Evolutionary conservation across 768 basidiomycete species (phyloP).

Genomic region (Boletus tomentosulus): DNA sequence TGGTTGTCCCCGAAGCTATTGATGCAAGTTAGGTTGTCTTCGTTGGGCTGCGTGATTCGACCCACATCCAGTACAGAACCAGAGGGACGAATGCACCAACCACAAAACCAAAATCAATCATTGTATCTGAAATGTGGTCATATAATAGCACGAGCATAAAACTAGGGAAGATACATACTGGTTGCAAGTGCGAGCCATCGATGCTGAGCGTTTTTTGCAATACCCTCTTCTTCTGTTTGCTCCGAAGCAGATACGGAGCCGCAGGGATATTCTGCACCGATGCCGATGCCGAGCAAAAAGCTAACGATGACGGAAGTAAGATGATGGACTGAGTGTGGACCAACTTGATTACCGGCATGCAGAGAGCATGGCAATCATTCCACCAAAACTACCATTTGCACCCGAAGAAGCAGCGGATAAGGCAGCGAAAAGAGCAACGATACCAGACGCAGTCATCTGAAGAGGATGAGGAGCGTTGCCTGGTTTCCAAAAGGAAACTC

Average conservation of each 20-base stretch:
- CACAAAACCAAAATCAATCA: conserved; percentile 87
- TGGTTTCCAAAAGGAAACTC: conserved; percentile 8
- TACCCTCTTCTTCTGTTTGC: conserved; percentile 79
- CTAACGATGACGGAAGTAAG: conserved; percentile 32
- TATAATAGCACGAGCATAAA: background rate
- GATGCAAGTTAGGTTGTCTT: background rate
- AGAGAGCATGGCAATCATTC: conserved; percentile 72
- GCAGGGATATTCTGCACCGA: conserved; percentile 88
- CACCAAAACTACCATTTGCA: conserved; percentile 62
- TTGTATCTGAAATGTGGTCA: conserved; percentile 47
- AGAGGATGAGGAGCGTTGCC: conserved; percentile 6
- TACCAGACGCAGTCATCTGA: conserved; percentile 77
- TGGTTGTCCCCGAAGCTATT: conserved; percentile 71
- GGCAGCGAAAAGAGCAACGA: conserved; percentile 79
- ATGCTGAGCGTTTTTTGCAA: conserved; percentile 78
- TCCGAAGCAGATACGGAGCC: conserved; percentile 88
- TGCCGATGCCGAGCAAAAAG: conserved; percentile 84
- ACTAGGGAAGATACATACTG: conserved; percentile 45
- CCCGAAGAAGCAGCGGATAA: conserved; percentile 83
- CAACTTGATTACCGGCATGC: conserved; percentile 58
- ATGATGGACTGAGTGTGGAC: background rate
- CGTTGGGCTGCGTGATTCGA: conserved; percentile 3
- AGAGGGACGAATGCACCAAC: conserved; percentile 77
- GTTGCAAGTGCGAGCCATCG: conserved; percentile 86
- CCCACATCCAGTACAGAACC: conserved; percentile 85